Base-by-base conservation (phyloP, 306 rosid species). In the Spatholobus suberectus region DNA sequence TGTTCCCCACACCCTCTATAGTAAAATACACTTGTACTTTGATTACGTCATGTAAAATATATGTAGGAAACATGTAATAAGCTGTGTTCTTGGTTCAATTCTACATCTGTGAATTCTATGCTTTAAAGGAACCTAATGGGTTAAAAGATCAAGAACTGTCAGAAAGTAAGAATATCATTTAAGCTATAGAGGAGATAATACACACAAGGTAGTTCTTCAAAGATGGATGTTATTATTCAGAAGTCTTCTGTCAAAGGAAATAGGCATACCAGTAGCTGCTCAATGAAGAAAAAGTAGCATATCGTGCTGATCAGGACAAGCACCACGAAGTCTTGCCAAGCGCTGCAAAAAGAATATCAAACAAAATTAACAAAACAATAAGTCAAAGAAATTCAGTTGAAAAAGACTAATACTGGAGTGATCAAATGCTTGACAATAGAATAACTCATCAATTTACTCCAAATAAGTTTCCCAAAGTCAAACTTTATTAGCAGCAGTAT, bases 261-360 rank as follows among this genome's bases (percentile, higher is more conserved):
- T 15, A 79, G 85, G 71, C 94, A 76, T 93, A 96, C 99, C 98
- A 96, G 90, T 49, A 96, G 96, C 90, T 96, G 99, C 89, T 96
- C 98, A 21, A 96, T 94, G 88, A 93, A 96, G 96, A 96, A 96
- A 88, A 96, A 93, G 81, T 96, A 96, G 91, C 99, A 93, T 77
- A 93, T 88, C 8, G 96, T 91, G 94, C 99, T 96, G 81, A 96
- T 93, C 82, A 93, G 88, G 84, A 91, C 90, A 78, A 96, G 94
- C 87, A 96, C 91, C 87, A 93, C 98, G 17, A 96, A 93, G 89
- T 96, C 99, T 88, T 96, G 99, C 99, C 99, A 96, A 9, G 89
- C 99, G 71, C 99, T 96, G 96, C 65, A 82, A 71, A 79, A 82
- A 43, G 44, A 23, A 66, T 3, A 76, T 23, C 27, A 80, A 72